phyloP scores from a whole-genome alignment of 2,329 filamentous ascomycete genomes.

The Pseudogymnoascus sp. region DNA sequence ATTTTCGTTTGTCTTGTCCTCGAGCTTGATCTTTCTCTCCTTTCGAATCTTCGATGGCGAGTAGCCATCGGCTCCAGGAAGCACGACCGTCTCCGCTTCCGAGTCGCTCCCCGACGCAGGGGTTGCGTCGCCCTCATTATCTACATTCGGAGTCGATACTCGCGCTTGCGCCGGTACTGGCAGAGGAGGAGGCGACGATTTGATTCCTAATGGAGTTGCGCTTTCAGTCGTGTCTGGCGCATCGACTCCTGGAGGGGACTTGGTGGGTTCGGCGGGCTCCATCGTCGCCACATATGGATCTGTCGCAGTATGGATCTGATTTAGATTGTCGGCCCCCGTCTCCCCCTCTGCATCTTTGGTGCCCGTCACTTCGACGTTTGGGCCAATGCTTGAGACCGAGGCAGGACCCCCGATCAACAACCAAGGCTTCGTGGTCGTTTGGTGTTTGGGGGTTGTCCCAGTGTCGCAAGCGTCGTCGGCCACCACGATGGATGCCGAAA shows the following conservation, averaged over 20 bases:
- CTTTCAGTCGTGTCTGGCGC: constrained; percentile 15
- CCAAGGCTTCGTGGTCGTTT: constrained; percentile 6
- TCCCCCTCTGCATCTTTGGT: constrained; percentile 24
- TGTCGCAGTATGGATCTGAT: constrained; percentile 26
- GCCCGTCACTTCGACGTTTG: constrained; percentile 8
- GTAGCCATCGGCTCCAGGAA: constrained; percentile 56
- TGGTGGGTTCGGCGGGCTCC: background rate
- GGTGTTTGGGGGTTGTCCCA: constrained; percentile 1
- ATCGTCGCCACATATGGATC: constrained; percentile 10
- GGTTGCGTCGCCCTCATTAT: constrained; percentile 21
- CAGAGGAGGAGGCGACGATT: constrained; percentile 25
- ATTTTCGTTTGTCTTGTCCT: constrained; percentile 53
- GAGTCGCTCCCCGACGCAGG: constrained; percentile 49
- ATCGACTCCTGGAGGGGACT: constrained; percentile 14
- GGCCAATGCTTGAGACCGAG: constrained; percentile 7
- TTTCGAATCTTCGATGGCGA: constrained; percentile 57
- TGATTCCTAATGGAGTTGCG: constrained; percentile 22
- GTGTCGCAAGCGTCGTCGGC: background rate
- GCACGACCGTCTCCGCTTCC: constrained; percentile 63
- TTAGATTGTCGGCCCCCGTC: constrained; percentile 23
- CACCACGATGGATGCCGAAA: constrained; percentile 8
- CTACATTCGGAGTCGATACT: background rate
- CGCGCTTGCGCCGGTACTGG: constrained; percentile 9
- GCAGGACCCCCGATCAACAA: constrained; percentile 5
- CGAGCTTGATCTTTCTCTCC: constrained; percentile 47